Base-by-base conservation (phyloP, 2,329 filamentous ascomycete species). In the Claviceps humidiphila region DNA sequence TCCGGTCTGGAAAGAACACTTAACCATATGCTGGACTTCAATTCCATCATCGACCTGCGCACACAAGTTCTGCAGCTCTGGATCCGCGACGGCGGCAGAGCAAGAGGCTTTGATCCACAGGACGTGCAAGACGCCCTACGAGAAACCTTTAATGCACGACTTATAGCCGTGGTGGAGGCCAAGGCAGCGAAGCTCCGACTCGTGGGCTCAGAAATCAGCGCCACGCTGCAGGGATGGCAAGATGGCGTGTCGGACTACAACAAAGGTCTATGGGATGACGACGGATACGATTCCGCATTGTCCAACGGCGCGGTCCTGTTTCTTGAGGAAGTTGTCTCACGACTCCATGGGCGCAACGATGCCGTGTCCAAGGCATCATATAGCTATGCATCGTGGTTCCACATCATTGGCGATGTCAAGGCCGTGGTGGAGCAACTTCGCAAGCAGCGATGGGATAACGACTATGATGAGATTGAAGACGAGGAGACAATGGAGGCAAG, bases 361-460 rank as follows among this genome's bases (percentile, higher is more conserved):
- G 72, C 80, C 11, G 78, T 91, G 0, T 79, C 80, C 39, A 72
- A 71, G 51, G 78, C 84, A 0, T 72, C 83, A 1, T 71, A 76
- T 13, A 73, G 76, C 46, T 93, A 93, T 61, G 75, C 81, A 53
- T 74, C 75, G 1, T 96, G 90, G 89, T 77, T 81, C 46, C 72
- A 74, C n/a, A 77, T 84, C 5, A 78, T 94, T n/a, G 77, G 84
- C 54, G 80, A 82, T 50, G 78, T 86, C 14, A 76, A 75, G 44
- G 71, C 73, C 17, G 73, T 84, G 3, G 76, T 89, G 7, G 79
- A 81, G 42, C 74, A 79, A 53, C 76, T 93, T 59, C 78, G 74
- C 55, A 77, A 78, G 47, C 80, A 84, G 57, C 78, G 81, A 52
- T 90, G 87, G 85, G 84, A 90, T 56, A 84, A 87, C 52, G 84